Percentiles rank a stretch among this genome's conserved stretches.
These are phyloP conservation scores for Avena sativa DNA, from an alignment of 176 grass and related monocot species.

Conservation along the genomic window DNA sequence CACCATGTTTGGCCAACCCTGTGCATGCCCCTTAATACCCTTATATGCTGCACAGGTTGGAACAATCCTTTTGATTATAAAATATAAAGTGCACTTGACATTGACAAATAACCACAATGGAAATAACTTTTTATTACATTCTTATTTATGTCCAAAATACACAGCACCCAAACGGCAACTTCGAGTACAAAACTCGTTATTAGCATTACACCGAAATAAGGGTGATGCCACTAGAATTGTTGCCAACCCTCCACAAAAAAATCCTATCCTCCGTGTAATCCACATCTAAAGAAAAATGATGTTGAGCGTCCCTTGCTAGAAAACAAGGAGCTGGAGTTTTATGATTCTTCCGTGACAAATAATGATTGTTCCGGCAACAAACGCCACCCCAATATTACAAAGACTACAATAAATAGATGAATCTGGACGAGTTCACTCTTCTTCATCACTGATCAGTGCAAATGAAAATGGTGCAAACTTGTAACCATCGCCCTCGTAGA, in stretches of 20 bases:
- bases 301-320: constrained; percentile 11
- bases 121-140: constrained; percentile 45
- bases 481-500: constrained; percentile 98
- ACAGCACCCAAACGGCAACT: constrained; percentile 36
- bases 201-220: constrained; percentile 44
- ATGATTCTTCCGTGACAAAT: constrained; percentile 51
- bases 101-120: constrained; percentile 30
- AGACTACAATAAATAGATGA: constrained; percentile 41
- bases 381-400: constrained; percentile 42
- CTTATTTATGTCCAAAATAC: constrained; percentile 69
- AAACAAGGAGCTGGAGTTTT: constrained; percentile 41
- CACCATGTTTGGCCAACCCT: too few relatives aligned
- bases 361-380: constrained; percentile 48
- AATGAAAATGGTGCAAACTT: constrained; percentile 94
- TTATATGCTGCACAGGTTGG: not conserved
- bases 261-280: constrained; percentile 23
- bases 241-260: constrained; percentile 40
- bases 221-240: constrained; percentile 41
- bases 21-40: not conserved
- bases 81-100: not conserved
- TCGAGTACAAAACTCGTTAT: constrained; percentile 44
- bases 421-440: constrained; percentile 55
- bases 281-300: constrained; percentile 53
- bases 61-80: not conserved
- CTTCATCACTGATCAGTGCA: constrained; percentile 59